Percentiles rank a stretch among this genome's conserved stretches.
These are phyloP conservation scores for Suhomyces guaymorum DNA, from an alignment of 1,139 yeast species.

Conservation along the genomic window DNA sequence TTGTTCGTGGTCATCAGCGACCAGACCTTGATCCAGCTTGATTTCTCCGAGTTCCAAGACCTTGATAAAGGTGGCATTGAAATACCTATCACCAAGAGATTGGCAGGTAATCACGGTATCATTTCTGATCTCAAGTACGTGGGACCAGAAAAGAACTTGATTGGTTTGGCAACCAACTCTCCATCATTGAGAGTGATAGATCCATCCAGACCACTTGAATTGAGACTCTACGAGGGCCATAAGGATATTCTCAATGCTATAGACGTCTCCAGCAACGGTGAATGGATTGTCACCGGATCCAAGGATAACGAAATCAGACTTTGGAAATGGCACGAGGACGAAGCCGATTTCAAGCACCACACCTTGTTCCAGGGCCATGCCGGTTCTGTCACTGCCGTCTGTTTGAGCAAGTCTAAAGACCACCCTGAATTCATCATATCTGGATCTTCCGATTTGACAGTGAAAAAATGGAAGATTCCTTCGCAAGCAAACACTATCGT, in stretches of 20 bases:
- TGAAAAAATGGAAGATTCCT: slow-evolving; percentile 86
- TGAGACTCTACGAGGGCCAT: slow-evolving; percentile 74
- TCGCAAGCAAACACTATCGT: slow-evolving; percentile 31
- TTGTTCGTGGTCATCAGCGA: slow-evolving; percentile 66
- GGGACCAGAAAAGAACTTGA: slow-evolving; percentile 55
- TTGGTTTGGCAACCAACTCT: slow-evolving; percentile 92
- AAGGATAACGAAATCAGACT: slow-evolving; percentile 83
- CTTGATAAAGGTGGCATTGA: slow-evolving; percentile 24
- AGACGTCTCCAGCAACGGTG: slow-evolving; percentile 76
- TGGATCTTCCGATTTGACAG: slow-evolving; percentile 86
- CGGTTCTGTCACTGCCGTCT: slow-evolving; percentile 81
- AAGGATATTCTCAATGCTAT: slow-evolving; percentile 79
- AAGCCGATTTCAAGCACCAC: slow-evolving; percentile 48
- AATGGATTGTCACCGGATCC: slow-evolving; percentile 91
- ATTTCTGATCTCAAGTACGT: slow-evolving; percentile 83
- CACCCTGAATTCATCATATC: slow-evolving; percentile 76
- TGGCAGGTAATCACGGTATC: slow-evolving; percentile 96
- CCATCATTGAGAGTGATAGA: slow-evolving; percentile 81
- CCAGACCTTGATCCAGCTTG: slow-evolving; percentile 70
- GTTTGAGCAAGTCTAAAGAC: slow-evolving; percentile 60
- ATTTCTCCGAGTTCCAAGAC: slow-evolving; percentile 24
- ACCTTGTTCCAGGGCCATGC: slow-evolving; percentile 82
- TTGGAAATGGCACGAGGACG: slow-evolving; percentile 62
- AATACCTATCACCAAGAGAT: slow-evolving; percentile 50
- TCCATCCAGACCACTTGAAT: slow-evolving; percentile 58